Conservation (phyloP, 192 early-diverging fungal genomes). For the Coemansia sp. region DNA sequence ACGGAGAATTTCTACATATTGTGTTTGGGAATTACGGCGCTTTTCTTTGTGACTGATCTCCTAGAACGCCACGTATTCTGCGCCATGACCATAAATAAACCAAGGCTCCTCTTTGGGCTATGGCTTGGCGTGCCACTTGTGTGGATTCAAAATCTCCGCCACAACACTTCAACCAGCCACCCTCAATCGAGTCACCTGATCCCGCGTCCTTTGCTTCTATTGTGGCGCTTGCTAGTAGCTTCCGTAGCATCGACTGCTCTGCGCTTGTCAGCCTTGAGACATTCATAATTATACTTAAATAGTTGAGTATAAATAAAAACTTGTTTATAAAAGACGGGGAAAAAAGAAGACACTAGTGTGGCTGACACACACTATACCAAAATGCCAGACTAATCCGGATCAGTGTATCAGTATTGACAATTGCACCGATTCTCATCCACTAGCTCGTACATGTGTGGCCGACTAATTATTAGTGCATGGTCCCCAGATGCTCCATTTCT, state of each 20-base stretch:
- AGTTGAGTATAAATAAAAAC: no score
- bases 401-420: background rate
- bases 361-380: background rate
- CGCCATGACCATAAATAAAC: background rate
- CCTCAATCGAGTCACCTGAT: background rate
- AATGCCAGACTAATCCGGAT: background rate
- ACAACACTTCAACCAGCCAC: background rate
- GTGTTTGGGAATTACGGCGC: background rate
- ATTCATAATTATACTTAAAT: background rate
- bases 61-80: background rate
- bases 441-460: background rate
- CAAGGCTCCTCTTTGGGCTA: background rate
- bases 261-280: background rate
- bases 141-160: slow-evolving; percentile 1
- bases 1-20: background rate
- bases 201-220: background rate
- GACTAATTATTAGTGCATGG: background rate
- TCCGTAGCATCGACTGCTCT: background rate
- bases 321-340: no score
- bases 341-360: background rate
- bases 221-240: background rate
- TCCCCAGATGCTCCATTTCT: background rate
- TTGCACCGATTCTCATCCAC: background rate
- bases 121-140: background rate
- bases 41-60: background rate